These are phyloP conservation scores for Amniculicola lignicola DNA, from an alignment of 495 filamentous ascomycete genomes.

Conservation along the genomic window DNA sequence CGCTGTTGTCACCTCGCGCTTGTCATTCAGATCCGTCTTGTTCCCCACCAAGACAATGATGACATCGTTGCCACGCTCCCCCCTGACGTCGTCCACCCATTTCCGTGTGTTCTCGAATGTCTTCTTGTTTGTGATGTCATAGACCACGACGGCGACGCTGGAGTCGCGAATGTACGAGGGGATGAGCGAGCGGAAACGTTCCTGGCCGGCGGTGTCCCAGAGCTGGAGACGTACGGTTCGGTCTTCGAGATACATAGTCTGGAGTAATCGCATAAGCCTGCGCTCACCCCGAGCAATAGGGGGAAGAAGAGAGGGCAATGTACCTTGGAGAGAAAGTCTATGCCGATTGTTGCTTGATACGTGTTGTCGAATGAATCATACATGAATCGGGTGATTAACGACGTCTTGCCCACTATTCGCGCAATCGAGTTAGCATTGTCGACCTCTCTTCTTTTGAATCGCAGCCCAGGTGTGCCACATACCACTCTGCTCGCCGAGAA, in stretches of 20 bases:
- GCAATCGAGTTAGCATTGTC: constrained; percentile 30
- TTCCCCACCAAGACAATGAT: constrained; percentile 98
- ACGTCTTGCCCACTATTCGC: constrained; percentile 89
- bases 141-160: constrained; percentile 94
- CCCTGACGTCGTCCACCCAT: constrained; percentile 98
- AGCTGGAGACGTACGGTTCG: constrained; percentile 94
- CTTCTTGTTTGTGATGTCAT: constrained; percentile 96
- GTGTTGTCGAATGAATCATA: constrained; percentile 99
- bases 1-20: constrained; percentile 88
- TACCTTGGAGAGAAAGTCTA: constrained; percentile 98
- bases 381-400: constrained; percentile 98
- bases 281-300: neutral
- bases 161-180: constrained; percentile 98
- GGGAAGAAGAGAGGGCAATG: constrained; percentile 1
- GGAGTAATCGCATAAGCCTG: constrained; percentile 30
- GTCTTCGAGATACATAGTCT: constrained; percentile 99
- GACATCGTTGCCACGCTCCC: constrained; percentile 94
- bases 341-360: constrained; percentile 99
- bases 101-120: constrained; percentile 97
- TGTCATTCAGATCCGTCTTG: constrained; percentile 97
- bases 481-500: constrained; percentile 98
- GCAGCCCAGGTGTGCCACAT: constrained; percentile 41
- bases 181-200: constrained; percentile 93
- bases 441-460: neutral
- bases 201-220: constrained; percentile 98